Evolutionary conservation across 371 early-diverging fungal genomes (phyloP).

Genomic region (Mitosporidium daphniae): DNA sequence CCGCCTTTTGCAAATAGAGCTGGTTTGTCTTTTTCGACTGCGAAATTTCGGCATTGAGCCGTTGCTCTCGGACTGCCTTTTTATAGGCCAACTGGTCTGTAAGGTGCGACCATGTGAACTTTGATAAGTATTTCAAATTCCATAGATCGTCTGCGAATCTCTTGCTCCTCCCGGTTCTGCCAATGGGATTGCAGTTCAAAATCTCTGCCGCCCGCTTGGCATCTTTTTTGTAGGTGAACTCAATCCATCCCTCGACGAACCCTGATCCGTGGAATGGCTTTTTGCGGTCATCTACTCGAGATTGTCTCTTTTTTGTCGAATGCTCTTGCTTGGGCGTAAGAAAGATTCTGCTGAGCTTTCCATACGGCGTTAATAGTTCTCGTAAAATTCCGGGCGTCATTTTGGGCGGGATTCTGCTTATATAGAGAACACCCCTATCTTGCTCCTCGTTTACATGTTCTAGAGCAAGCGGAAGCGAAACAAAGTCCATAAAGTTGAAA

Average conservation of each 20-base stretch:
- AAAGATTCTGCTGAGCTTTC: conserved; percentile 39
- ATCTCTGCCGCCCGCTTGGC: conserved; percentile 32
- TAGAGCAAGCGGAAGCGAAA: no score
- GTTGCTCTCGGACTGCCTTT: neutral
- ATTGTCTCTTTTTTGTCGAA: conserved; percentile 15
- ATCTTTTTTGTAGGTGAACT: conserved; percentile 45
- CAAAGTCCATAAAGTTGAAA: no score
- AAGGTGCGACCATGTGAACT: conserved; percentile 74
- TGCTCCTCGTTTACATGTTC: conserved; percentile 9
- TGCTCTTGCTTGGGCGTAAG: conserved; percentile 23
- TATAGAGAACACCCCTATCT: conserved; percentile 43
- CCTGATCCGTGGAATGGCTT: no score
- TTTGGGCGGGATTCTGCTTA: conserved; percentile 51
- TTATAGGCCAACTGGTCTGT: neutral
- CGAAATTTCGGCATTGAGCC: no score
- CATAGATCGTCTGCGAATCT: conserved; percentile 59
- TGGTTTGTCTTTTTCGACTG: no score
- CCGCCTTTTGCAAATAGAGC: no score
- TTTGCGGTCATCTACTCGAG: conserved; percentile 11
- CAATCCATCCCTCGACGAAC: conserved; percentile 83
- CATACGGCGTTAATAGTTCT: conserved; percentile 22
- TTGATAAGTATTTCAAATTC: conserved; percentile 68
- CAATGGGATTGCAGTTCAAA: conserved; percentile 37
- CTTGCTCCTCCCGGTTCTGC: conserved; percentile 53
- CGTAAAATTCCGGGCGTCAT: conserved; percentile 46